Evolutionary conservation across 2,329 filamentous ascomycete species (phyloP), one percentile per base, ranked within the genome.

Genomic region (Penicillium sp.): DNA sequence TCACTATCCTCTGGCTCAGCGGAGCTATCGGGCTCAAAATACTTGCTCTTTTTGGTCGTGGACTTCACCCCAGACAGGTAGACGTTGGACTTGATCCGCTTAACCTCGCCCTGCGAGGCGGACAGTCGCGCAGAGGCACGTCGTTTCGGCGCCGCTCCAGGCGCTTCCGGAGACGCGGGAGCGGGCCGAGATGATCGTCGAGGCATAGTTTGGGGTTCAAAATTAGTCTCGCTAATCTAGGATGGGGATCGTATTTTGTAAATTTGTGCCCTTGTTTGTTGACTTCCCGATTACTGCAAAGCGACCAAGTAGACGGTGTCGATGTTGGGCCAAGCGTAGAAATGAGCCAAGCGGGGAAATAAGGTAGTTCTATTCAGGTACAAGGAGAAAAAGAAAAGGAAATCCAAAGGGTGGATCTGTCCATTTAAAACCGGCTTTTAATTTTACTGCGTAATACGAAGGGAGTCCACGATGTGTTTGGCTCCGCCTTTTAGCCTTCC

Each of bases 1-100:
- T 90, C 88, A 60, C 85, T 90, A 33, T 67, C 68, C 11, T 66
- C 63, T 8, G 66, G 55, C 20, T 64, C 65, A 18, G 69, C 68
- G 5, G 69, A 65, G 22, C 69, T 66, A 39, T 70, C 69, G n/a
- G 71, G 64, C 44, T 74, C 64, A 53, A 81, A 81, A 60, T 81
- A 80, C 60, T 76, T 77, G 68, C 78, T 81, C 62, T 75, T 79
- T 53, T 71, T 78, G 5, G 75, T 63, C 10, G 77, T 79, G 11
- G 69, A 62, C 53, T 64, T 72, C 14, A 58, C 56, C 24, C 54
- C 43, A n/a, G 51, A 20, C 41, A 62, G 49, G 28, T 53, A 46
- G 44, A 47, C 38, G 44, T 63, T 63, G 42, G 61, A 62, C 55
- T 66, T 71, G 57, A 65, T 63, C 55, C 65, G 67, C 56, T 72